Evolutionary conservation across 2,329 filamentous ascomycete species (phyloP), one percentile per base, ranked within the genome.

Genomic region (Aphanoascus verrucosus): DNA sequence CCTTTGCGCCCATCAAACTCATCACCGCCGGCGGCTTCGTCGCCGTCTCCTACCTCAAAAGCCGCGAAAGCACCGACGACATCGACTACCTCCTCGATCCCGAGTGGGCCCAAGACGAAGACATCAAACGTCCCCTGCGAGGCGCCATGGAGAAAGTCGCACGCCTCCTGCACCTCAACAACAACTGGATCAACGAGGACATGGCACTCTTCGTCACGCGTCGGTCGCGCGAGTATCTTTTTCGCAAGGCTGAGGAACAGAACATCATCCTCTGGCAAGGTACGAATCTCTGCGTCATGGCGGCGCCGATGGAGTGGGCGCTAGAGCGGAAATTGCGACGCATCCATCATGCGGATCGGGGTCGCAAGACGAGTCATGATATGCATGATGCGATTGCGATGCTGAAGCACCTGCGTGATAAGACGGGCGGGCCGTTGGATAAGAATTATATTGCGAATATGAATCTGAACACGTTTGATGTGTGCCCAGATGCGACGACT

Each of bases 221-320:
- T 19, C 56, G 56, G 17, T 55, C 59, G 12, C 57, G 62, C 32
- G 49, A 61, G 42, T 40, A 58, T 9, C 47, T 68, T 6, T 67
- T 67, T 46, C 48, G 62, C 43, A 55, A 61, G 52, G 65, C 65
- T 6, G 59, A 61, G 15, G 59, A 64, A 54, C 66, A 67, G 47
- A 59, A 63, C 46, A 68, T 67, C 32, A 59, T 61, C 5, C 57
- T 68, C 1, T 69, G 55, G 50, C 60, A 44, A 12, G 66, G 65
- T 1, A 52, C 58, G 4, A 55, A 65, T 42, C 51, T 69, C 4
- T 55, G 60, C 23, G 56, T 67, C 28, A 60, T 67, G 12, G 66
- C 66, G 2, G 64, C 60, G 4, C 65, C 66, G n/a, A 56, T 68
- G 15, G 62, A 69, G 49, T 68, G 66, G 66, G 64, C 65, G 1